A percentile compares a stretch with the other conserved stretches of the same genome.
Conservation (phyloP, 2,329 filamentous ascomycete species). For the Tolypocladium amazonense region DNA sequence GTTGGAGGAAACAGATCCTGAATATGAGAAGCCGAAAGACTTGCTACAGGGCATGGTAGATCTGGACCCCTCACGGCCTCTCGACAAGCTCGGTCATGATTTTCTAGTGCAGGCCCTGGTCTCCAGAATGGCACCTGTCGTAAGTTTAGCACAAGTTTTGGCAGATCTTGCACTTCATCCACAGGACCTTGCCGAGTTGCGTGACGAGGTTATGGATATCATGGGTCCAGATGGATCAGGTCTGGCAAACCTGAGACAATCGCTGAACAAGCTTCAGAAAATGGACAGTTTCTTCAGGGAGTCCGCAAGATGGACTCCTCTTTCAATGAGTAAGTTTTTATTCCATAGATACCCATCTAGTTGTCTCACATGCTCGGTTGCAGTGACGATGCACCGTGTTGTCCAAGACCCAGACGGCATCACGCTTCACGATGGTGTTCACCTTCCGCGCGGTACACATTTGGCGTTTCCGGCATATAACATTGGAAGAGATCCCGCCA, state of each 20-base stretch:
- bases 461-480: background rate
- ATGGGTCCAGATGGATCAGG: background rate
- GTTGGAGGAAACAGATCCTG: background rate
- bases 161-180: background rate
- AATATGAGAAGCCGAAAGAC: background rate
- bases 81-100: background rate
- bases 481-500: background rate
- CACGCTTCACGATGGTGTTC: slow-evolving; percentile 3
- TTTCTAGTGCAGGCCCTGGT: background rate
- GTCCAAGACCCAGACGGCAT: slow-evolving; percentile 4
- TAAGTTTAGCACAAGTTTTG: background rate
- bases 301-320: background rate
- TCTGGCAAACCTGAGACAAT: background rate
- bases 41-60: background rate
- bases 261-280: background rate
- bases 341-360: background rate
- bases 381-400: background rate
- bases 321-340: background rate
- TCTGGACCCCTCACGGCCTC: background rate
- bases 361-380: background rate
- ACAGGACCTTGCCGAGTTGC: background rate
- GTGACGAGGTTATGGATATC: background rate
- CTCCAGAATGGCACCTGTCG: background rate
- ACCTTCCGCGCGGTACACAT: slow-evolving; percentile 3
- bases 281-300: background rate